phyloP scores from a whole-genome alignment of 108 stramenopile genomes.

The Cyclotella kingstonii region DNA sequence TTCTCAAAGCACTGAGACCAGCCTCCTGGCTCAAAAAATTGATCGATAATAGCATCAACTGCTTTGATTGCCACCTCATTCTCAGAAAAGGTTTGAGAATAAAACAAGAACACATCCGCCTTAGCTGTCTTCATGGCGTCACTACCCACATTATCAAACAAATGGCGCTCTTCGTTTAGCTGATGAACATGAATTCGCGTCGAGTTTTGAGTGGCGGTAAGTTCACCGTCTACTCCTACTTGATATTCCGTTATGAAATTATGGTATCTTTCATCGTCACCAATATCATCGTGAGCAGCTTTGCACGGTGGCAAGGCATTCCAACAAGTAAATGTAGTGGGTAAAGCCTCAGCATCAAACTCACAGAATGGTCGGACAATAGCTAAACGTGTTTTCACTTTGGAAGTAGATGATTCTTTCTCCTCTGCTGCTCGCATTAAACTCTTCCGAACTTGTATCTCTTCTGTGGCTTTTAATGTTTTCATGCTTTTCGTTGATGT shows the following conservation, averaged over 20 bases:
- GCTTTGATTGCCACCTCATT: slow-evolving; percentile 54
- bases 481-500: slow-evolving; percentile 46
- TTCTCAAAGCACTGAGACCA: slow-evolving; percentile 66
- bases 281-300: slow-evolving; percentile 50
- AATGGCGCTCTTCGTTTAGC: slow-evolving; percentile 4
- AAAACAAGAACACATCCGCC: slow-evolving; percentile 71
- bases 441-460: slow-evolving; percentile 37
- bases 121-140: slow-evolving; percentile 46
- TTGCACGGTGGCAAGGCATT: slow-evolving; percentile 57
- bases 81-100: slow-evolving; percentile 61
- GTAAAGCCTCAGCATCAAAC: slow-evolving; percentile 62
- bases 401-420: slow-evolving; percentile 1
- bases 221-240: slow-evolving; percentile 21
- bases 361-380: slow-evolving; percentile 63
- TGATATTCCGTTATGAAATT: slow-evolving; percentile 22
- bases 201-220: slow-evolving; percentile 6
- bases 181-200: slow-evolving; percentile 11
- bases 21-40: slow-evolving; percentile 61
- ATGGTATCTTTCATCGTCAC: slow-evolving; percentile 38
- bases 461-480: slow-evolving; percentile 35
- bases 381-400: slow-evolving; percentile 47
- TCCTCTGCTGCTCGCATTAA: slow-evolving; percentile 12
- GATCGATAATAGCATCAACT: slow-evolving; percentile 58
- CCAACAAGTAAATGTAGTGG: slow-evolving; percentile 59
- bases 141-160: slow-evolving; percentile 52